Percentiles rank a stretch among this genome's conserved stretches.
These are phyloP conservation scores for Sphagnum tenellum DNA, from an alignment of 225 moss, liverwort and hornwort genomes.

Conservation along the genomic window DNA sequence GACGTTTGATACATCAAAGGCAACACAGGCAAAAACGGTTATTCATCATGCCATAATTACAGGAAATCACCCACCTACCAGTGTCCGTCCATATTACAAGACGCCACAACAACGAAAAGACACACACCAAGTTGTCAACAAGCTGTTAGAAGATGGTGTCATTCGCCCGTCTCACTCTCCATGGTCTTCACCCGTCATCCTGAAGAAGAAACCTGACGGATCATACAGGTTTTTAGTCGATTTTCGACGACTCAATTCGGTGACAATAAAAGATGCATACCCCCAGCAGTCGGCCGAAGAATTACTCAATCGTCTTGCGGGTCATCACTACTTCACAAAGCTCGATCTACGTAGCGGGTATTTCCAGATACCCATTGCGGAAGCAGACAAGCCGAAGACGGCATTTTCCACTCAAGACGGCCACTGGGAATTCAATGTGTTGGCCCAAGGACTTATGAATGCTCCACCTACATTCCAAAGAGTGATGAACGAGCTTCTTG, in stretches of 20 bases:
- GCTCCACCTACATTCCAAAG: conserved; percentile 1
- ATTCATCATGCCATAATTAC: too few relatives aligned
- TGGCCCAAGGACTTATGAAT: conserved; percentile 3
- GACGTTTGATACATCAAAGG: too few relatives aligned
- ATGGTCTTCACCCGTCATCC: background rate
- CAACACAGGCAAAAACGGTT: too few relatives aligned
- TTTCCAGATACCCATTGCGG: background rate
- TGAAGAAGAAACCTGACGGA: background rate
- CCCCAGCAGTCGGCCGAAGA: conserved; percentile 1
- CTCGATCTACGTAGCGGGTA: background rate
- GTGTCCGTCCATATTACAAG: background rate
- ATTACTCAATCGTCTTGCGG: background rate
- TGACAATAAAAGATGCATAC: background rate
- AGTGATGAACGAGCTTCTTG: background rate
- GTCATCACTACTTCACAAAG: background rate
- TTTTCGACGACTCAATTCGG: conserved; percentile 1
- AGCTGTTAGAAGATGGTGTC: conserved; percentile 3
- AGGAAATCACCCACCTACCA: too few relatives aligned
- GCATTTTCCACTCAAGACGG: background rate
- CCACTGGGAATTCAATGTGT: background rate
- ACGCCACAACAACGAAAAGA: background rate
- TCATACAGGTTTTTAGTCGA: background rate
- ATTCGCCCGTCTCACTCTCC: background rate
- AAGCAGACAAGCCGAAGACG: background rate
- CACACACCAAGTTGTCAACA: background rate